These are phyloP conservation scores for Nakazawaea laoshanensis DNA, from an alignment of 805 yeast species.

Conservation along the genomic window DNA sequence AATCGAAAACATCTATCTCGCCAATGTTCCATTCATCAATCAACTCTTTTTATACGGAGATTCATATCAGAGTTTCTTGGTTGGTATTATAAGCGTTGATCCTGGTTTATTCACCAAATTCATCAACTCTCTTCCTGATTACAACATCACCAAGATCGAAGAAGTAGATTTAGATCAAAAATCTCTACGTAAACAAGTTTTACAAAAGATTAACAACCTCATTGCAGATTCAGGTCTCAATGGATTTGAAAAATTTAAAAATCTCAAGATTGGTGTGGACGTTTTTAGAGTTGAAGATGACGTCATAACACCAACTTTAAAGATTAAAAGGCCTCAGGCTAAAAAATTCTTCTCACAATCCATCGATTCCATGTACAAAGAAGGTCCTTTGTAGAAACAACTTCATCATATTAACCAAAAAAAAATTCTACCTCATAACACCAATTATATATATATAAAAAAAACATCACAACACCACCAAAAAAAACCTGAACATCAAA, in stretches of 20 bases:
- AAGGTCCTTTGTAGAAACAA: slow-evolving; percentile 7
- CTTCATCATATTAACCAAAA: no score
- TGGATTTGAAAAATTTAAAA: slow-evolving; percentile 59
- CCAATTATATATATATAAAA: no score
- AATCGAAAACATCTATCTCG: slow-evolving; percentile 43
- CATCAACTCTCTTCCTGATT: slow-evolving; percentile 1
- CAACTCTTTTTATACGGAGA: slow-evolving; percentile 63
- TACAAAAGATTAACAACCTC: slow-evolving; percentile 27
- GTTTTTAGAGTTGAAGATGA: slow-evolving; percentile 54
- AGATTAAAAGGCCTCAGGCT: slow-evolving; percentile 26
- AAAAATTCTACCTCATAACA: neutral
- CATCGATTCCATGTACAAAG: slow-evolving; percentile 10
- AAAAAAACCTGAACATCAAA: no score
- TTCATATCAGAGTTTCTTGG: slow-evolving; percentile 44
- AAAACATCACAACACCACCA: neutral
- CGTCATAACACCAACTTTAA: slow-evolving; percentile 59
- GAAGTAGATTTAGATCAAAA: slow-evolving; percentile 2
- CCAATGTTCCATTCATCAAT: slow-evolving; percentile 35
- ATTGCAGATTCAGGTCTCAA: slow-evolving; percentile 30
- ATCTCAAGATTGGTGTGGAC: slow-evolving; percentile 42
- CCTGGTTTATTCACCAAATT: slow-evolving; percentile 18
- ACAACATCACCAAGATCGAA: neutral
- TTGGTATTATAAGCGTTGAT: slow-evolving; percentile 58
- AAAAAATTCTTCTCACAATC: slow-evolving; percentile 8
- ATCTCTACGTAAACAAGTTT: slow-evolving; percentile 21